Evolutionary conservation across 805 yeast species (phyloP).

Genomic region (Saturnispora saitoi): DNA sequence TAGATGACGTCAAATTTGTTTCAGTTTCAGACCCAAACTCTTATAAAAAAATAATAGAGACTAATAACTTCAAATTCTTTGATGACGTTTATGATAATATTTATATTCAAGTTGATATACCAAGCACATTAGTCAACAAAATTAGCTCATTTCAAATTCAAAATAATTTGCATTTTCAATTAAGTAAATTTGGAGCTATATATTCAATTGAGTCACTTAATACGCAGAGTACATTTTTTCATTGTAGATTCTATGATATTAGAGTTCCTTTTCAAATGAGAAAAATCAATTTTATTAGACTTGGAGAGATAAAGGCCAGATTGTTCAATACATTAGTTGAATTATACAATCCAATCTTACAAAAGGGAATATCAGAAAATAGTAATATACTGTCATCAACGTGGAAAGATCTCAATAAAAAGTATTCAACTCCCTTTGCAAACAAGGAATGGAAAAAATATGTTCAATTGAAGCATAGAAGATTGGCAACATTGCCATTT

Average conservation of each 20-base stretch:
- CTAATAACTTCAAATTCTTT: constrained; percentile 17
- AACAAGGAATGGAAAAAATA: constrained; percentile 19
- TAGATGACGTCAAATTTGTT: constrained; percentile 9
- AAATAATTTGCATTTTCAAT: constrained; percentile 14
- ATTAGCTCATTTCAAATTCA: constrained; percentile 7
- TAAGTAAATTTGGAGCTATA: constrained; percentile 21
- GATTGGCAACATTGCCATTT: constrained; percentile 19
- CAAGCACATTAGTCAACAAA: neutral
- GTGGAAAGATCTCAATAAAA: neutral
- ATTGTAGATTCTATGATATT: constrained; percentile 29
- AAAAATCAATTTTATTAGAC: constrained; percentile 9
- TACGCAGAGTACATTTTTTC: constrained; percentile 12
- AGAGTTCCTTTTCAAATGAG: constrained; percentile 28
- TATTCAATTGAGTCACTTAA: constrained; percentile 9
- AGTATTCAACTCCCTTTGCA: neutral
- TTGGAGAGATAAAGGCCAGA: constrained; percentile 12
- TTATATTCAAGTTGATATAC: constrained; percentile 12
- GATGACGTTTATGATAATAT: constrained; percentile 19
- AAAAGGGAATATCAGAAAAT: neutral
- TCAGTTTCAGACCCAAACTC: constrained; percentile 11
- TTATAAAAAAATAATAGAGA: neutral
- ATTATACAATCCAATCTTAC: constrained; percentile 3
- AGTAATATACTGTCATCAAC: neutral
- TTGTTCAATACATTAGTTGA: constrained; percentile 21
- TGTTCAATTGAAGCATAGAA: constrained; percentile 18